Conservation (phyloP, 148 eudicot species). For the Rhododendron ovatum region DNA sequence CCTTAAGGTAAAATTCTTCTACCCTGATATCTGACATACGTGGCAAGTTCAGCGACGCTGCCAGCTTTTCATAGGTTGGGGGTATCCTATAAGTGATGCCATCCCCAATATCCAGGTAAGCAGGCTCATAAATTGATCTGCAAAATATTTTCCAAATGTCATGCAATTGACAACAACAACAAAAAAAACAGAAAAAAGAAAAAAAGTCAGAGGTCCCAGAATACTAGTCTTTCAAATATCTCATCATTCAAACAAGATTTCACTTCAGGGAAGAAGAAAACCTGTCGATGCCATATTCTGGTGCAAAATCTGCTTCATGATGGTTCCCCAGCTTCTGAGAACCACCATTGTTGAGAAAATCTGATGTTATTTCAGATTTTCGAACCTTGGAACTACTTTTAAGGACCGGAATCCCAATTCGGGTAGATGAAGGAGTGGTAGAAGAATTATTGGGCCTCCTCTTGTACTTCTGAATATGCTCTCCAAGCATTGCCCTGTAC, state of each 20-base stretch:
- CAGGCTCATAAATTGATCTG: slow-evolving; percentile 69
- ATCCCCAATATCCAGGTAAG: slow-evolving; percentile 78
- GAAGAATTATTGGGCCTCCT: slow-evolving; percentile 69
- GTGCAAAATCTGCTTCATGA: slow-evolving; percentile 40
- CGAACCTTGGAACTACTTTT: slow-evolving; percentile 54
- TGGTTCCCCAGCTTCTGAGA: slow-evolving; percentile 49
- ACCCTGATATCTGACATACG: slow-evolving; percentile 66
- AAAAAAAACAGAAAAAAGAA: background rate
- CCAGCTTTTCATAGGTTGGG: slow-evolving; percentile 74
- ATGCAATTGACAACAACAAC: background rate
- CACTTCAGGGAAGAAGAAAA: slow-evolving; percentile 24
- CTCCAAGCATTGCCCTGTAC: slow-evolving; percentile 84
- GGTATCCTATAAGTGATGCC: slow-evolving; percentile 86
- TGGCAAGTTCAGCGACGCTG: slow-evolving; percentile 67
- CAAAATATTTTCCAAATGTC: slow-evolving; percentile 15
- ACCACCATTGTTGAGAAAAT: slow-evolving; percentile 25
- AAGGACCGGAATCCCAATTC: slow-evolving; percentile 32
- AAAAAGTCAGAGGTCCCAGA: background rate
- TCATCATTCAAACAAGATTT: slow-evolving; percentile 5
- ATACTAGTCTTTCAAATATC: background rate
- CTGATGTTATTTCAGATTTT: slow-evolving; percentile 52
- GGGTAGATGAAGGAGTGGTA: slow-evolving; percentile 44
- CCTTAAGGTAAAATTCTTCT: slow-evolving; percentile 77
- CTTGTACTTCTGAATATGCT: slow-evolving; percentile 80
- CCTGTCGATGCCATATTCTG: slow-evolving; percentile 58